Evolutionary conservation across 148 eudicot species (phyloP).

Genomic region (Dysphania ambrosioides): DNA sequence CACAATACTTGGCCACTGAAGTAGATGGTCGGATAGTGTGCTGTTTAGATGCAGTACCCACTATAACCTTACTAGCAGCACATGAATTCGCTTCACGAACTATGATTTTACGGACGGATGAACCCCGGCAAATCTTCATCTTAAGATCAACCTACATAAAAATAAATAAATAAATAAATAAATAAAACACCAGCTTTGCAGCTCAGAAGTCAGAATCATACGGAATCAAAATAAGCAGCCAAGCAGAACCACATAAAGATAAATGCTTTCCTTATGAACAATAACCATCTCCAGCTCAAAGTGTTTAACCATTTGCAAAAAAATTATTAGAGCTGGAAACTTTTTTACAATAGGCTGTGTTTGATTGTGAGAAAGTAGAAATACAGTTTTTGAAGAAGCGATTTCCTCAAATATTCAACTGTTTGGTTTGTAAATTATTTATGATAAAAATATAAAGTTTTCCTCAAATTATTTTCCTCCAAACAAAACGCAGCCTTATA

Average conservation of each 20-base stretch:
- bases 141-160: slow-evolving; percentile 81
- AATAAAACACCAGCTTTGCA: not conserved
- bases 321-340: not conserved
- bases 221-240: no score
- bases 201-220: no score
- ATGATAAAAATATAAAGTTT: not conserved
- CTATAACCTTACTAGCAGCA: slow-evolving; percentile 55
- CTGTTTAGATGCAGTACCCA: slow-evolving; percentile 62
- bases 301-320: no score
- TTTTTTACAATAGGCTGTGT: not conserved
- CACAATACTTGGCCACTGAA: slow-evolving; percentile 85
- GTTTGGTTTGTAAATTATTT: not conserved
- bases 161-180: no score
- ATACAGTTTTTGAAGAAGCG: not conserved
- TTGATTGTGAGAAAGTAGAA: not conserved
- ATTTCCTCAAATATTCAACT: not conserved
- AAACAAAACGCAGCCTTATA: not conserved
- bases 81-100: slow-evolving; percentile 74
- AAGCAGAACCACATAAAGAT: no score
- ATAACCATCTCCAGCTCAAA: no score
- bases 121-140: slow-evolving; percentile 88
- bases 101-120: slow-evolving; percentile 64
- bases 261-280: no score
- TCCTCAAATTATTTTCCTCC: not conserved
- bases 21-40: slow-evolving; percentile 60